phyloP scores from a whole-genome alignment of 2,329 filamentous ascomycete genomes.

The Stenocarpella maydis region DNA sequence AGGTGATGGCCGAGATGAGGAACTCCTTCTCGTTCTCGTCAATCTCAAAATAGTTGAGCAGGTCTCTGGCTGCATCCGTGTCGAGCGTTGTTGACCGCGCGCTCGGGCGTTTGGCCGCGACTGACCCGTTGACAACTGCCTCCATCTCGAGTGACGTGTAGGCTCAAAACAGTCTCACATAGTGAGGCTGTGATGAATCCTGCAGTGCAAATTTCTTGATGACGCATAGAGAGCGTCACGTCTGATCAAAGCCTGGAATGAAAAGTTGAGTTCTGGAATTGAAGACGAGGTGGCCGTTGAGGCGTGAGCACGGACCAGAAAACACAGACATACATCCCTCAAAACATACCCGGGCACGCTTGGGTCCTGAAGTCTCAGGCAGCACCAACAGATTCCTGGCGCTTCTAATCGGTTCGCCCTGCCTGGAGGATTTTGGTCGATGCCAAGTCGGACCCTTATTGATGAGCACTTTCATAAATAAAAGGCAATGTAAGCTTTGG shows the following conservation, averaged over 20 bases:
- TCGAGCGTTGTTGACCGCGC: constrained; percentile 21
- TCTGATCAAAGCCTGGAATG: constrained; percentile 22
- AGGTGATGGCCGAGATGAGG: constrained; percentile 26
- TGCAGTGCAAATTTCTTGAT: constrained; percentile 24
- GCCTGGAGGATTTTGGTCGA: neutral
- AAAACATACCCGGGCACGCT: constrained; percentile 24
- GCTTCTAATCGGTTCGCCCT: constrained; percentile 13
- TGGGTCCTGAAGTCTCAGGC: constrained; percentile 27
- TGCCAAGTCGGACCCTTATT: constrained; percentile 17
- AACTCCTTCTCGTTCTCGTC: constrained; percentile 29
- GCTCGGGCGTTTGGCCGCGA: constrained; percentile 17
- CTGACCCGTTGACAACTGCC: constrained; percentile 22
- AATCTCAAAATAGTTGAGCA: constrained; percentile 23
- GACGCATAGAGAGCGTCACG: constrained; percentile 25
- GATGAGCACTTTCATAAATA: constrained; percentile 13
- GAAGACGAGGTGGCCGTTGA: constrained; percentile 26
- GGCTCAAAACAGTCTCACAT: constrained; percentile 26
- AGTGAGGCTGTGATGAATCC: constrained; percentile 18
- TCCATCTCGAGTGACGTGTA: constrained; percentile 25
- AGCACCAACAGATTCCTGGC: constrained; percentile 25
- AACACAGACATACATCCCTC: constrained; percentile 27
- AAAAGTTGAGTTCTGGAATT: constrained; percentile 28
- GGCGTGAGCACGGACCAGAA: constrained; percentile 27
- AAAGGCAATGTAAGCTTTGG: neutral
- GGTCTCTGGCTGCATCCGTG: constrained; percentile 9